phyloP scores from a whole-genome alignment of 1,284 basidiomycete genomes.

The Inonotus obliquus region DNA sequence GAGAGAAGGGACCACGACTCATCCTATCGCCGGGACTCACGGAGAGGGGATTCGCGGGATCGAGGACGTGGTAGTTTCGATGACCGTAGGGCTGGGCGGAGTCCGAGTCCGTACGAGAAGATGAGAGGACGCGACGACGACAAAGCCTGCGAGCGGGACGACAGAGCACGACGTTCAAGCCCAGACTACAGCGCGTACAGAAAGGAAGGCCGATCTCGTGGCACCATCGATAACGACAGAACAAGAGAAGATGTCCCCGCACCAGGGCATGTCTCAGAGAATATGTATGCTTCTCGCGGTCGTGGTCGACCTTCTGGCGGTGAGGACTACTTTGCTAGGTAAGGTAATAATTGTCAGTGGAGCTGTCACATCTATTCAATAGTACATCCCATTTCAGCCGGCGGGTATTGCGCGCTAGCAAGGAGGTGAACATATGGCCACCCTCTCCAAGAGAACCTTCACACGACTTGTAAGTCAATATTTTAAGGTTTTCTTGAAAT shows the following conservation, averaged over 20 bases:
- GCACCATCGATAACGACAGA: not conserved
- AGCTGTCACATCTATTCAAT: not conserved
- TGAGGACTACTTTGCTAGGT: slow-evolving; percentile 27
- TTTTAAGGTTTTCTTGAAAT: not conserved
- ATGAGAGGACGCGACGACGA: not conserved
- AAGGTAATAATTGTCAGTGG: slow-evolving; percentile 13
- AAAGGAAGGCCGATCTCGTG: slow-evolving; percentile 13
- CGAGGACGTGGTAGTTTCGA: not conserved
- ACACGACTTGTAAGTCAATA: slow-evolving; percentile 48
- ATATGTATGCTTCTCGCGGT: slow-evolving; percentile 22
- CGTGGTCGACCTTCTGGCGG: slow-evolving; percentile 18
- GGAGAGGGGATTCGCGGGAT: slow-evolving; percentile 7
- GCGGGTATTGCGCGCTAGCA: slow-evolving; percentile 63
- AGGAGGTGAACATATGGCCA: slow-evolving; percentile 75
- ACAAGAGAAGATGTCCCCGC: slow-evolving; percentile 10
- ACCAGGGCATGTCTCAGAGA: slow-evolving; percentile 19
- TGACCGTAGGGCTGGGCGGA: not conserved
- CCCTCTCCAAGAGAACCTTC: slow-evolving; percentile 70
- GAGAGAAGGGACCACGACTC: slow-evolving; percentile 9
- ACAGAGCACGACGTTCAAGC: slow-evolving; percentile 9
- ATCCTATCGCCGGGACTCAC: slow-evolving; percentile 11
- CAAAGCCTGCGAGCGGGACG: not conserved
- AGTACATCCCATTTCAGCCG: slow-evolving; percentile 50
- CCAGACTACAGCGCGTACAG: slow-evolving; percentile 21
- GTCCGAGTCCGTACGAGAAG: not conserved